Percentiles rank a stretch among this genome's conserved stretches.
Conservation (phyloP, 148 eudicot genomes). For the Pharnaceum exiguum region DNA sequence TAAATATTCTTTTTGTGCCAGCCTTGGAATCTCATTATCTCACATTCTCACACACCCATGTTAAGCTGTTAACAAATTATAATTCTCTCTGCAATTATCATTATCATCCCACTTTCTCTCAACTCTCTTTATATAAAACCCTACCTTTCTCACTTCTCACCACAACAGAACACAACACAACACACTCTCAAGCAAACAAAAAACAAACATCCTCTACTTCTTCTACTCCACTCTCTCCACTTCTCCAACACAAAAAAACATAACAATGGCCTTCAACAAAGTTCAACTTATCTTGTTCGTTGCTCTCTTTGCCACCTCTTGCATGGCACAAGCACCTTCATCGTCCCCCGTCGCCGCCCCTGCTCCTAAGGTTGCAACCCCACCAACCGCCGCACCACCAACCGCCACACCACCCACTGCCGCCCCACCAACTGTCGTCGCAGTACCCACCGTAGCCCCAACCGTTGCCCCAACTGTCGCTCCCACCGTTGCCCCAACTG, state of each 20-base stretch:
- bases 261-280: constrained; percentile 15
- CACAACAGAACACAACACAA: too few species aligned
- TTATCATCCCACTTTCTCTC: neutral
- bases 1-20: too few species aligned
- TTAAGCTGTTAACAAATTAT: too few species aligned
- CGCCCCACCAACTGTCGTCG: neutral
- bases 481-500: constrained; percentile 12
- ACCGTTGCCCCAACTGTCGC: neutral
- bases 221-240: neutral
- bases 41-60: neutral
- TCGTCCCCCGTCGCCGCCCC: constrained; percentile 21
- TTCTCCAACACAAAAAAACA: neutral
- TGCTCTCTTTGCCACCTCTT: constrained; percentile 29
- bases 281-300: constrained; percentile 8
- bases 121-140: neutral
- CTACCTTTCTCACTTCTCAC: neutral
- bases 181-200: too few species aligned
- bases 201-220: too few species aligned
- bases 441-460: neutral
- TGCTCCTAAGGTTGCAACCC: neutral
- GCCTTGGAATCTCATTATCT: too few species aligned
- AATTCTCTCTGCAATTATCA: neutral
- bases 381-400: neutral
- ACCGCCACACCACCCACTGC: neutral
- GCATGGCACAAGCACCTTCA: constrained; percentile 33